Evolutionary conservation across 2,329 filamentous ascomycete species (phyloP), one percentile per base, ranked within the genome.

Genomic region (Leptographium galeiforme): DNA sequence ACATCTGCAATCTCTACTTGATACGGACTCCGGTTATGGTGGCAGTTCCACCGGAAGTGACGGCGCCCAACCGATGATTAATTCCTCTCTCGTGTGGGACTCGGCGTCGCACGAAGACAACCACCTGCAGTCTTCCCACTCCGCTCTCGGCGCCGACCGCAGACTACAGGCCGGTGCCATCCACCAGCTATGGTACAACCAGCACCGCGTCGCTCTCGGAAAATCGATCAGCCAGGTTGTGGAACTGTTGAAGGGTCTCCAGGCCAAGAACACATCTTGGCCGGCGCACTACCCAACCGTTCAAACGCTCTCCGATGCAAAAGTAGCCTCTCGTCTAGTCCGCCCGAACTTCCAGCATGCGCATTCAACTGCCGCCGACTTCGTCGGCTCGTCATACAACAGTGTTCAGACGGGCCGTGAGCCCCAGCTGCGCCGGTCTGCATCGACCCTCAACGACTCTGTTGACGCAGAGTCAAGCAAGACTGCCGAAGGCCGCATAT

Each of bases 251-350:
- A 84, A 85, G 66, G 81, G 81, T 56, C 77, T 98, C 54, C 90
- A 95, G 67, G 53, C 90, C 57, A 93, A 88, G 77, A 98, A 98
- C 63, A 73, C 84, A 14, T 79, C 83, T 63, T 97, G 93, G 93
- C 93, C 93, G 1, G 91, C 90, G 36, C 87, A 94, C 65, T 98
- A 98, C 66, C 93, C 93, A 52, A 88, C 90, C 2, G 83, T 91
- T 4, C 83, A 89, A 64, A 45, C 32, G 13, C 43, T 70, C 13
- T 38, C 33, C 13, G 10, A 36, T 46, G 63, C 66, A 33, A 61
- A 70, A n/a, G 62, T 60, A 53, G 66, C 60, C 38, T 68, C 72
- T 33, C 74, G 77, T 16, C 25, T 49, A 2, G 71, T 77, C 14
- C 75, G 84, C 33, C 84, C 85, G 12, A 75, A 75, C 25, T 68